Evolutionary conservation across 2,329 filamentous ascomycete species (phyloP), one percentile per base, ranked within the genome.

Genomic region (Sarocladium kiliense): DNA sequence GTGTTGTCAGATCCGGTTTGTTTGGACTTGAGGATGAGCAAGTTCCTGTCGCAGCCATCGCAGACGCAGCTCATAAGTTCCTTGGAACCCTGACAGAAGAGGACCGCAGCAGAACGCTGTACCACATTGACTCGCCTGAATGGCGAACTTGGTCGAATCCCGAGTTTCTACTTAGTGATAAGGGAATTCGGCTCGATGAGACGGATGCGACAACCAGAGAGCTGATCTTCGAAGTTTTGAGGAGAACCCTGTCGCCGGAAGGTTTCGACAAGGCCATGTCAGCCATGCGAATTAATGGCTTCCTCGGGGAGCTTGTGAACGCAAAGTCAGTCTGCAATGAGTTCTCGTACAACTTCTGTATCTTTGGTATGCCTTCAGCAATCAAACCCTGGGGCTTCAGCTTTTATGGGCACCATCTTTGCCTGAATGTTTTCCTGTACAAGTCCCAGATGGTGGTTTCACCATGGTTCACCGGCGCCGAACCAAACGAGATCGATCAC

Each of bases 361-460:
- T 91, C 1, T 91, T 91, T 64, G 87, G 87, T 11, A 68, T 69
- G 10, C 86, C 86, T 0, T 85, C 82, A 0, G 65, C 71, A 0
- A 73, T 72, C 0, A 61, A 70, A 2, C 84, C 87, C 0, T 91
- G 88, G 88, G 88, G 87, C 1, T 88, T 82, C 69, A 81, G 82
- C 0, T 83, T 91, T 63, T 93, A 91, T 69, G 89, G 89, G 6
- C 89, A 93, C 66, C 89, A 93, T 62, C 76, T 93, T 2, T 90
- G 87, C 61, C 76, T 92, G 2, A 85, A 85, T 62, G 77, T 88
- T 21, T 87, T 91, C 64, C 76, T 91, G 60, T 80, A 85, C 63
- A 75, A 75, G 30, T 69, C 72, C 0, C 85, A 90, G 66, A 84
- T 91, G 50, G 73, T 90, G 44, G 75, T 90, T 2, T 84, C 82